Evolutionary conservation across 2,329 filamentous ascomycete genomes (phyloP), one percentile per base, ranked within the genome.

Genomic region (Sporothrix luriei): DNA sequence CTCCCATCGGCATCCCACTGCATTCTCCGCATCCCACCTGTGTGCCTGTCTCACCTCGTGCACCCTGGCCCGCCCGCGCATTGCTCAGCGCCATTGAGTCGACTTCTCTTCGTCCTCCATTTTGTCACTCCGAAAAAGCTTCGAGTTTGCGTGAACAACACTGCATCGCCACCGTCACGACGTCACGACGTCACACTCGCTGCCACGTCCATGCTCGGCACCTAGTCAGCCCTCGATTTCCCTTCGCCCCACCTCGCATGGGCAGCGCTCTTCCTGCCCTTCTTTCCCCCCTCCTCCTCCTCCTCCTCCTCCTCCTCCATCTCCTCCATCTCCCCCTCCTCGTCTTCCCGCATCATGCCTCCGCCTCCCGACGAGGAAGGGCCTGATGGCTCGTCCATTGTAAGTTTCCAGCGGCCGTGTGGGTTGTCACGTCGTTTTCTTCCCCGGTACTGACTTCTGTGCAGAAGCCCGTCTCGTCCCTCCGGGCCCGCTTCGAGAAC

Each of bases 401-500:
- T 91, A 79, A 79, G 88, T 26, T 4, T 11, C 9, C 72, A 0
- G 19, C 33, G 29, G 49, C 16, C 52, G 54, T 14, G 9, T 38
- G 3, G 54, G 19, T 26, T 26, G 10, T 26, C 43, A 3, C 7
- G 13, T 21, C 10, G 9, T 5, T 26, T 3, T 4, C n/a, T 16
- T 14, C 10, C 10, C 13, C 21, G n/a, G 24, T 68, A 29, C 64
- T 54, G 21, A 68, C 33, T 14, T 11, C 16, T 24, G 43, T 38
- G 38, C 73, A 93, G 90, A 92, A 89, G 82, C 91, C 92, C 33
- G 91, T 95, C 66, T 95, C 92, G 66, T 94, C 91, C 66, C 83
- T 95, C 71, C 86, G 90, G 72, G 92, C 91, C 73, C 89, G 91
- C 75, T 95, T 94, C 78, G 92, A 95, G 82, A 92, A 90, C 77